A percentile compares a stretch with the other conserved stretches of the same genome.
phyloP scores from a whole-genome alignment of 176 grass and related monocot genomes.

The Oryza punctata region DNA sequence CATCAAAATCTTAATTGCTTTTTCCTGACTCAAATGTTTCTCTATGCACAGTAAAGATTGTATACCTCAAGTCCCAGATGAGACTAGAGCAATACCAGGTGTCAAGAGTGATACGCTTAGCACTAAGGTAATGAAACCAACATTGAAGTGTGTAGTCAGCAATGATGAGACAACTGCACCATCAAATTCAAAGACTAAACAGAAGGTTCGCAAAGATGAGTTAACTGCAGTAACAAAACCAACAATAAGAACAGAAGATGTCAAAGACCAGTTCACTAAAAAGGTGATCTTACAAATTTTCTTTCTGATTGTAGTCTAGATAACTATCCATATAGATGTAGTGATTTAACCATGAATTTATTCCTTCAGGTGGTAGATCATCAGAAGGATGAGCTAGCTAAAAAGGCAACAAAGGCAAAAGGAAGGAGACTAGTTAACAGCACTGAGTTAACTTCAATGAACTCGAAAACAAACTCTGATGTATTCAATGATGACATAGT shows the following conservation, averaged over 20 bases:
- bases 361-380: conserved; percentile 29
- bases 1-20: not conserved
- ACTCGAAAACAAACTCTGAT: conserved; percentile 27
- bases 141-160: conserved; percentile 17
- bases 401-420: conserved; percentile 34
- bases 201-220: conserved; percentile 39
- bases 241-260: conserved; percentile 35
- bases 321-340: conserved; percentile 21
- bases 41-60: conserved; percentile 60
- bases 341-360: conserved; percentile 8
- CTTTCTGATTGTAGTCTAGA: not conserved
- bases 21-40: conserved; percentile 32
- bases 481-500: conserved; percentile 27
- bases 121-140: conserved; percentile 31
- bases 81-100: conserved; percentile 35
- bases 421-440: conserved; percentile 5
- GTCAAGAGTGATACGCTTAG: conserved; percentile 38
- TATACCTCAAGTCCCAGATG: conserved; percentile 22
- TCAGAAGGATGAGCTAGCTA: conserved; percentile 24
- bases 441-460: conserved; percentile 10
- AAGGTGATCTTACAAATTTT: conserved; percentile 29
- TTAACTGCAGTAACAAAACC: conserved; percentile 34
- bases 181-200: conserved; percentile 40
- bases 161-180: conserved; percentile 33
- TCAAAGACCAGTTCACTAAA: conserved; percentile 15